These are phyloP conservation scores for Suillus subaureus DNA, from an alignment of 768 basidiomycete species.

Conservation along the genomic window DNA sequence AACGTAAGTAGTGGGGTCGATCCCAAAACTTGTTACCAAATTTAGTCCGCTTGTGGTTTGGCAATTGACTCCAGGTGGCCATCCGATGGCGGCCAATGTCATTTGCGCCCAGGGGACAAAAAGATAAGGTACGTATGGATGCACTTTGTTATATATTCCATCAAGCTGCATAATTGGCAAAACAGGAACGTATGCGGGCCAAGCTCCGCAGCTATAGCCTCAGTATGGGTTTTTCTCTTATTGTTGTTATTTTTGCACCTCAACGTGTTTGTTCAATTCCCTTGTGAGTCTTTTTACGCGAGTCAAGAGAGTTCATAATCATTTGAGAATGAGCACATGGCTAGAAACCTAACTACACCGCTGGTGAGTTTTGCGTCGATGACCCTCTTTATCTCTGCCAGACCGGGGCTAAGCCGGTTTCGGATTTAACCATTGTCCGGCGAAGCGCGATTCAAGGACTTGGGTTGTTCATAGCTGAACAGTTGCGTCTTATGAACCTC, in stretches of 20 bases:
- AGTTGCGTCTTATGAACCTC: constrained; percentile 10
- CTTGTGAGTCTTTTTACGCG: constrained; percentile 17
- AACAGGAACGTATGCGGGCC: constrained; percentile 1
- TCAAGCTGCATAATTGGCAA: neutral
- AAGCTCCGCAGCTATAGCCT: constrained; percentile 19
- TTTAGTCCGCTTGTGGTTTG: neutral
- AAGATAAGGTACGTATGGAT: constrained; percentile 32
- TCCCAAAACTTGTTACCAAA: constrained; percentile 15
- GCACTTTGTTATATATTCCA: constrained; percentile 9
- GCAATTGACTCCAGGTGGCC: no score
- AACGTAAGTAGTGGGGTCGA: neutral
- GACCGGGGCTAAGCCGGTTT: constrained; percentile 38
- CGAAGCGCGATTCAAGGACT: constrained; percentile 17
- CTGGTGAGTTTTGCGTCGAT: constrained; percentile 24
- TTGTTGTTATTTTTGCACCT: constrained; percentile 25
- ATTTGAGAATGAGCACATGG: constrained; percentile 11
- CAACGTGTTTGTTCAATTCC: constrained; percentile 9
- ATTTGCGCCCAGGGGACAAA: constrained; percentile 28
- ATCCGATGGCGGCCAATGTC: constrained; percentile 7
- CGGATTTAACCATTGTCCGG: constrained; percentile 36
- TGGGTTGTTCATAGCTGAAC: constrained; percentile 21
- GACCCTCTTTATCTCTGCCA: constrained; percentile 14
- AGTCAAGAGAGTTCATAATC: constrained; percentile 10
- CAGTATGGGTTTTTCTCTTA: constrained; percentile 18
- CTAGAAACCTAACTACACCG: constrained; percentile 19